Conservation (phyloP, 176 grass and related monocot genomes). For the Cenchrus purpureus region DNA sequence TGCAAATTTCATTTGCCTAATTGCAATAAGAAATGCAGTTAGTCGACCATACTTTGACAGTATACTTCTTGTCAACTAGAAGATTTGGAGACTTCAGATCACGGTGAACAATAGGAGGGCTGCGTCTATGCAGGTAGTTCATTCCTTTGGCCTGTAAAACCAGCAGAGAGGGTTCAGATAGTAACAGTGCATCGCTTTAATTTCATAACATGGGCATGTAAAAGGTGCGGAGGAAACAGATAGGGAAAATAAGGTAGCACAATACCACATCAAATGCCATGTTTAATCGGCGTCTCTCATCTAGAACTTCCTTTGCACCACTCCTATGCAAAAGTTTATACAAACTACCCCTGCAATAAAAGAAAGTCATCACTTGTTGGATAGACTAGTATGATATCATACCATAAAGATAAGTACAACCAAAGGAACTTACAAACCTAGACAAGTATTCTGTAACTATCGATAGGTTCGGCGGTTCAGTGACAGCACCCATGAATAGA, state of each 20-base stretch:
- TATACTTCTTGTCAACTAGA: conserved; percentile 98
- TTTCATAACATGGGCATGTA: conserved; percentile 1
- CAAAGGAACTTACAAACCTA: conserved; percentile 61
- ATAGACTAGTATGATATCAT: not conserved
- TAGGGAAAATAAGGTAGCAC: conserved; percentile 9
- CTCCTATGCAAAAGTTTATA: conserved; percentile 90
- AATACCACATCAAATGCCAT: conserved; percentile 98
- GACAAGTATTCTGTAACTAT: conserved; percentile 93
- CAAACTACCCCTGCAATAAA: conserved; percentile 82
- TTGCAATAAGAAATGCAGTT: not conserved
- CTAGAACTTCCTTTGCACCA: conserved; percentile 78
- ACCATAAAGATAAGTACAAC: not conserved
- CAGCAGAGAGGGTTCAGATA: conserved; percentile 41
- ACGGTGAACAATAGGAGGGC: conserved; percentile 95
- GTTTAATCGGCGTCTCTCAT: conserved; percentile 91
- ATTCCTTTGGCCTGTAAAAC: conserved; percentile 92
- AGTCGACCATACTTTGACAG: conserved; percentile 76
- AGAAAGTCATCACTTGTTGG: conserved; percentile 2
- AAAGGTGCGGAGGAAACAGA: not conserved
- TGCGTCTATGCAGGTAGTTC: conserved; percentile 96
- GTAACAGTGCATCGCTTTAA: conserved; percentile 16
- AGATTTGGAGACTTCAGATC: conserved; percentile 99
- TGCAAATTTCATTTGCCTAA: not conserved
- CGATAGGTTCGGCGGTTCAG: conserved; percentile 81
- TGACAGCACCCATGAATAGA: conserved; percentile 93